Conservation (phyloP, 2,329 filamentous ascomycete species). For the Tolypocladium tundrense region DNA sequence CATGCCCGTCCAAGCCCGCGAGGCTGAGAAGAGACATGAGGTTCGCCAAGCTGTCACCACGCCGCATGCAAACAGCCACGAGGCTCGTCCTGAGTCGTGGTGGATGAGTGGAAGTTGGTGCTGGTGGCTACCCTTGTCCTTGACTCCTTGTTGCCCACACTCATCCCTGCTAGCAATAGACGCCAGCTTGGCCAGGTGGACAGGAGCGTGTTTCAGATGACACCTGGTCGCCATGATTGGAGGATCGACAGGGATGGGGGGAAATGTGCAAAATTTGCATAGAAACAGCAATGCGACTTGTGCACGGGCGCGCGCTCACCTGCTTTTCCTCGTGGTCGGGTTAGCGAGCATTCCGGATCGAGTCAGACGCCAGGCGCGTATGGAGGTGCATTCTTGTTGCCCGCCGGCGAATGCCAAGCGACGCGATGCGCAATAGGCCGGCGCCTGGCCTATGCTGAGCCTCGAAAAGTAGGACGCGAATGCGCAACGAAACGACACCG, state of each 20-base stretch:
- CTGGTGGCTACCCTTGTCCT: not conserved
- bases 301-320: not conserved
- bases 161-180: not conserved
- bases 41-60: not conserved
- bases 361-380: not conserved
- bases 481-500: not conserved
- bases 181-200: not conserved
- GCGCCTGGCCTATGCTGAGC: not conserved
- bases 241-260: not conserved
- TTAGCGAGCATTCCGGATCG: not conserved
- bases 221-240: not conserved
- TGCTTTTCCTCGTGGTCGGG: not conserved
- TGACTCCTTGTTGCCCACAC: not conserved
- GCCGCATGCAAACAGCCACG: not conserved
- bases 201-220: not conserved
- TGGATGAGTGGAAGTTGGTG: not conserved
- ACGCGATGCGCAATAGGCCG: not conserved
- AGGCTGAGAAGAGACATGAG: not conserved
- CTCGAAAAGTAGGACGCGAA: not conserved
- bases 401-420: not conserved
- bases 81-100: not conserved
- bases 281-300: not conserved
- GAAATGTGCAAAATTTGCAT: not conserved
- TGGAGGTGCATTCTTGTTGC: not conserved
- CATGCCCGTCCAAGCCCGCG: not conserved